Base-by-base conservation (phyloP, 2,329 filamentous ascomycete genomes). In the Aschersonia sp. region DNA sequence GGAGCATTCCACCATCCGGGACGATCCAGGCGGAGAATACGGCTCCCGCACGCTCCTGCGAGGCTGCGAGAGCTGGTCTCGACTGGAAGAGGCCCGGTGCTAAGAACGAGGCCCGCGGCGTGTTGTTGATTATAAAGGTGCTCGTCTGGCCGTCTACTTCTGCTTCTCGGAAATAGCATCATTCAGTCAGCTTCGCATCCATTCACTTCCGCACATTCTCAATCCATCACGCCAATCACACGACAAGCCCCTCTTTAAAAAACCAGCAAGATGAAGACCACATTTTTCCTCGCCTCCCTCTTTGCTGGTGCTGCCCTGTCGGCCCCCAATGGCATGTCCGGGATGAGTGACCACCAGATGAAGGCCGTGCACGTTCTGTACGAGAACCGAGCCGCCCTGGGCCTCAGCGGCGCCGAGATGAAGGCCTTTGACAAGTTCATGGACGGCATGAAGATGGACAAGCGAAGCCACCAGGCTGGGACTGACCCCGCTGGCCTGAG, bases 221-320 rank as follows among this genome's bases (percentile, higher is more conserved):
- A 38, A n/a, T 42, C 40, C 10, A 5, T 42, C 20, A 38, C 35
- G 35, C 5, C 20, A 12, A 20, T 20, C 20, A 20, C 20, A 20
- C 20, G 20, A 20, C 20, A 20, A 20, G 20, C 20, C 20, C 20
- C 10, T 40, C 31, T 31, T 44, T 31, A 45, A 20, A 2, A 20
- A 20, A 20, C 31, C 44, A 45, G n/a, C 48, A 50, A 47, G 9
- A 50, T 50, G 48, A 50, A 47, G 45, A 35, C 45, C 28, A 43
- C n/a, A n/a, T 40, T 47, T 31, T 28, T 45, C 40, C 12, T 46
- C 7, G 30, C 41, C n/a, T 44, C 45, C 48, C 20, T 50, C 45
- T 47, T 50, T 20, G 42, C 48, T 9, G 48, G 48, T n/a, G 41
- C 45, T 12, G 41, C 48, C 32, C 45, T 50, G 31, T 45, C 48